Evolutionary conservation across 108 stramenopile species (phyloP).

Genomic region (Nitzschia sp.): DNA sequence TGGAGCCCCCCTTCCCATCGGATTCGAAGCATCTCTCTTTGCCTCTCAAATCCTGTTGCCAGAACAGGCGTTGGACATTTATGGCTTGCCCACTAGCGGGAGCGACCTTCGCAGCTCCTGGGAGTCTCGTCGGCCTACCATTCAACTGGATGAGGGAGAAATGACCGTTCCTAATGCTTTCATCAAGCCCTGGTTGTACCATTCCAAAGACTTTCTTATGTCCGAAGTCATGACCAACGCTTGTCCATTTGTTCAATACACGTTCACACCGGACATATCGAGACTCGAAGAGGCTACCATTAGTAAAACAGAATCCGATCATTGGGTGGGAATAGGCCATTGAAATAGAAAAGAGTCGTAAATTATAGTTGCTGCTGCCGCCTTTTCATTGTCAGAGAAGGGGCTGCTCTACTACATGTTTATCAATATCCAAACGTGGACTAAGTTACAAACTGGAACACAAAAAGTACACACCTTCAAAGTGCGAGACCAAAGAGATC

Average conservation of each 20-base stretch:
- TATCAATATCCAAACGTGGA: too few relatives aligned
- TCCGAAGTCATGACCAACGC: constrained; percentile 8
- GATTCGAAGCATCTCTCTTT: constrained; percentile 19
- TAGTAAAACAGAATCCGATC: not conserved
- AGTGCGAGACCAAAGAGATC: not conserved
- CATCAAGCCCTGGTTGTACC: constrained; percentile 12
- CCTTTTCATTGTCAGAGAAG: too few relatives aligned
- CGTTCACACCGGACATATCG: constrained; percentile 2
- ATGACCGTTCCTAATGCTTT: constrained; percentile 5
- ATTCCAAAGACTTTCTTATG: not conserved
- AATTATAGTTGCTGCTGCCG: too few relatives aligned
- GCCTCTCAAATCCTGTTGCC: constrained; percentile 8
- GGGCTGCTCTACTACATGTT: too few relatives aligned
- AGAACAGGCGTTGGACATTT: not conserved
- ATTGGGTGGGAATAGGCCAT: constrained; percentile 2
- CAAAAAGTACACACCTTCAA: too few relatives aligned
- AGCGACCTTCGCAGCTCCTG: constrained; percentile 2
- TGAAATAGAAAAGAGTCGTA: too few relatives aligned
- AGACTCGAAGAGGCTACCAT: constrained; percentile 3
- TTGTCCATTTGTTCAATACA: constrained; percentile 7
- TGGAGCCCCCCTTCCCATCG: constrained; percentile 13
- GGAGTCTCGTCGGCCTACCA: not conserved
- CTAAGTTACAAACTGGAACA: too few relatives aligned
- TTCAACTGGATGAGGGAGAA: not conserved
- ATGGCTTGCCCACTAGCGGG: not conserved